phyloP scores from a whole-genome alignment of 164 flowering plant species.

The Chimonanthus salicifolius region DNA sequence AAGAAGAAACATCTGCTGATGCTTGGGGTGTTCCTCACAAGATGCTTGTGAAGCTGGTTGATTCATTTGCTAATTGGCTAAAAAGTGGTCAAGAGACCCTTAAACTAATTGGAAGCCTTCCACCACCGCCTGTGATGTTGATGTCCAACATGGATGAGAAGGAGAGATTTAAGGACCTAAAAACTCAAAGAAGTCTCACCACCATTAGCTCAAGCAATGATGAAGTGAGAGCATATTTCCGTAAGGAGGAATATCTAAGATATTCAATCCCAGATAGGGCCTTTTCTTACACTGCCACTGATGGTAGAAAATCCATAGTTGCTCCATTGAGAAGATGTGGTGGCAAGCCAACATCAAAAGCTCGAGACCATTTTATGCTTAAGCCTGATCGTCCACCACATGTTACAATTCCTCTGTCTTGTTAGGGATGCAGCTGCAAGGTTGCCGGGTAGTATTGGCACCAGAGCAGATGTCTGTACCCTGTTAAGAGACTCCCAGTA shows the following conservation, averaged over 20 bases:
- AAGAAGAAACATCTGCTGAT: conserved; percentile 64
- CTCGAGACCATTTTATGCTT: conserved; percentile 92
- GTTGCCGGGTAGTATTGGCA: conserved; percentile 96
- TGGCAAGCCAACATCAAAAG: conserved; percentile 94
- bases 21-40: conserved; percentile 93
- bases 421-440: conserved; percentile 99
- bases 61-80: conserved; percentile 95
- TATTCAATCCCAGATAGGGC: conserved; percentile 95
- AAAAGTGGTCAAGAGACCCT: conserved; percentile 93
- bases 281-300: conserved; percentile 86
- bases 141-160: conserved; percentile 73
- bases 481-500: conserved; percentile 94
- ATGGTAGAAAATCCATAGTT: conserved; percentile 89
- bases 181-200: conserved; percentile 89
- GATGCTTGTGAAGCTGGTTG: conserved; percentile 95
- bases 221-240: conserved; percentile 81
- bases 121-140: conserved; percentile 76
- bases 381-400: conserved; percentile 96
- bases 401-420: conserved; percentile 91
- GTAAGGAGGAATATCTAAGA: conserved; percentile 78
- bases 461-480: conserved; percentile 98
- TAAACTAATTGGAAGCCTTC: conserved; percentile 86
- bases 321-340: conserved; percentile 97
- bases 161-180: conserved; percentile 85
- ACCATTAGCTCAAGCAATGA: conserved; percentile 87